A percentile compares a stretch with the other conserved stretches of the same genome.
Conservation (phyloP, 2,329 filamentous ascomycete species). For the Talaromyces piceae region DNA sequence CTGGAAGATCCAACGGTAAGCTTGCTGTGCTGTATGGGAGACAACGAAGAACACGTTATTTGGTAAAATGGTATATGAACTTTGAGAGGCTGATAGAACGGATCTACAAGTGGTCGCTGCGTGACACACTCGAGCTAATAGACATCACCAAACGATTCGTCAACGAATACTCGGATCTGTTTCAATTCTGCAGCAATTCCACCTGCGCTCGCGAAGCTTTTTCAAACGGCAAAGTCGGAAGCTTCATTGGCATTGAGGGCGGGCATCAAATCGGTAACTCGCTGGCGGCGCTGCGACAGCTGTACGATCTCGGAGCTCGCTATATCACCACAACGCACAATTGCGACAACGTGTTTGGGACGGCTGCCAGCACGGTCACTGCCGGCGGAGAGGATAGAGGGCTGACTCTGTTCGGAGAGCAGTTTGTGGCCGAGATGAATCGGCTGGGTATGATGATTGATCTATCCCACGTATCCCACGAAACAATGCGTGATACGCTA, state of each 20-base stretch:
- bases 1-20: slow-evolving; percentile 14
- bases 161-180: slow-evolving; percentile 12
- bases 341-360: slow-evolving; percentile 23
- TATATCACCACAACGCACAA: slow-evolving; percentile 21
- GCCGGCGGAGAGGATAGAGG: slow-evolving; percentile 15
- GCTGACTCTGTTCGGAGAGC: slow-evolving; percentile 17
- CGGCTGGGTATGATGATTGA: slow-evolving; percentile 23
- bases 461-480: slow-evolving; percentile 19
- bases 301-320: slow-evolving; percentile 15
- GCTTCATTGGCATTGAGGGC: slow-evolving; percentile 21
- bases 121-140: slow-evolving; percentile 20
- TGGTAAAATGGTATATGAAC: no score
- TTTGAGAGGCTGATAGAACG: no score
- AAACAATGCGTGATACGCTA: slow-evolving; percentile 19
- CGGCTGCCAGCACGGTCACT: slow-evolving; percentile 12
- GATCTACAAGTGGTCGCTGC: slow-evolving; percentile 13
- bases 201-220: slow-evolving; percentile 16
- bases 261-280: slow-evolving; percentile 21
- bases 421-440: slow-evolving; percentile 21
- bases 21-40: no score
- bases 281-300: slow-evolving; percentile 13
- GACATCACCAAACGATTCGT: slow-evolving; percentile 17
- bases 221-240: slow-evolving; percentile 14
- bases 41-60: no score
- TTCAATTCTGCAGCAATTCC: slow-evolving; percentile 16